These are phyloP conservation scores for Canna indica DNA, from an alignment of 176 grass and related monocot species.

Conservation along the genomic window DNA sequence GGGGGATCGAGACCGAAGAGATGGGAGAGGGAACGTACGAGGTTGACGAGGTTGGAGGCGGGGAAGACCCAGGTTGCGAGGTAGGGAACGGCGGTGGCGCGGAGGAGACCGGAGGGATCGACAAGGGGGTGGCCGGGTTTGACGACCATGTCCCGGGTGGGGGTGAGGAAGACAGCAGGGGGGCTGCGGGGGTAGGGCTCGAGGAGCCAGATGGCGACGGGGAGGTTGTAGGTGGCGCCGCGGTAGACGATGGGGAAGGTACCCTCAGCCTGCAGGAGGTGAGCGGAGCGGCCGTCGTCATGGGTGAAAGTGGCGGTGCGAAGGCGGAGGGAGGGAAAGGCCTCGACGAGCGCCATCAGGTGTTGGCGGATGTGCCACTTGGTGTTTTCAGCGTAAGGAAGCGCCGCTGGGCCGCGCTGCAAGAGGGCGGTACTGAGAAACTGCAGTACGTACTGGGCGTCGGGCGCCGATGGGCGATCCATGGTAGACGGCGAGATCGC, in stretches of 20 bases:
- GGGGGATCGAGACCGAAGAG: slow-evolving; percentile 76
- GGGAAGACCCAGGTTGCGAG: slow-evolving; percentile 80
- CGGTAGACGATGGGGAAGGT: slow-evolving; percentile 71
- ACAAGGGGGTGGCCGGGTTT: slow-evolving; percentile 70
- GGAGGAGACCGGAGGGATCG: slow-evolving; percentile 62
- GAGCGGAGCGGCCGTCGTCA: slow-evolving; percentile 65
- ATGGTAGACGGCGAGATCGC: slow-evolving; percentile 8
- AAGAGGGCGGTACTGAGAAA: slow-evolving; percentile 80
- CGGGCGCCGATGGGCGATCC: slow-evolving; percentile 30
- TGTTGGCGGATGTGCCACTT: slow-evolving; percentile 93
- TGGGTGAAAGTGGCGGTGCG: slow-evolving; percentile 68
- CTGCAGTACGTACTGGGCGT: slow-evolving; percentile 63
- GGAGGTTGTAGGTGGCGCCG: slow-evolving; percentile 67
- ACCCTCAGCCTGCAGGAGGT: slow-evolving; percentile 64
- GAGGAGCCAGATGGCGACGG: slow-evolving; percentile 70
- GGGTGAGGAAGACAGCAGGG: slow-evolving; percentile 63
- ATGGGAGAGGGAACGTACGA: slow-evolving; percentile 56
- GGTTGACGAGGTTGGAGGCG: slow-evolving; percentile 75
- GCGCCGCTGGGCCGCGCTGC: slow-evolving; percentile 52
- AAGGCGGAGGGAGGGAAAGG: slow-evolving; percentile 66
- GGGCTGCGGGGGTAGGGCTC: slow-evolving; percentile 71
- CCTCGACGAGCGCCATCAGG: slow-evolving; percentile 58
- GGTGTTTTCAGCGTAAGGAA: slow-evolving; percentile 73
- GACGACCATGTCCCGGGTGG: slow-evolving; percentile 76
- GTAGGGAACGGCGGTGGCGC: slow-evolving; percentile 44